phyloP scores from a whole-genome alignment of 495 filamentous ascomycete genomes.

The Neurospora sp. region DNA sequence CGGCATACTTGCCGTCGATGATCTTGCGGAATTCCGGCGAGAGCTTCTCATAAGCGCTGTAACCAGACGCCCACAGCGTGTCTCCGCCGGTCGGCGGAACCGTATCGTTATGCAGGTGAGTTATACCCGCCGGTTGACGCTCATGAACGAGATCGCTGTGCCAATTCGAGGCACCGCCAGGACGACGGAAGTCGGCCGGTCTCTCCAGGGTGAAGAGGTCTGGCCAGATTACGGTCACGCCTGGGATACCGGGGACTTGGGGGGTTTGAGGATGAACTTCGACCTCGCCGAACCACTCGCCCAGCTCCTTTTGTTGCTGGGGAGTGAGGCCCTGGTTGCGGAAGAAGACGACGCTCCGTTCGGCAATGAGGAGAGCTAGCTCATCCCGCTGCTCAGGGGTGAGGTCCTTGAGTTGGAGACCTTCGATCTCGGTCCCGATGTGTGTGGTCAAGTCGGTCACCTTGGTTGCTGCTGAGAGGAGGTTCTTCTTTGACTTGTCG shows the following conservation, averaged over 20 bases:
- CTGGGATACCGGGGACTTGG: slow-evolving; percentile 56
- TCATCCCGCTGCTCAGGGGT: slow-evolving; percentile 60
- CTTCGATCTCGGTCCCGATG: slow-evolving; percentile 65
- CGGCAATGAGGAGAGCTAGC: slow-evolving; percentile 60
- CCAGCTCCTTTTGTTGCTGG: slow-evolving; percentile 57
- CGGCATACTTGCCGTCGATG: slow-evolving; percentile 57
- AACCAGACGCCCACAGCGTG: slow-evolving; percentile 63
- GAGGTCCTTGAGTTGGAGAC: slow-evolving; percentile 58
- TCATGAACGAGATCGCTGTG: slow-evolving; percentile 65
- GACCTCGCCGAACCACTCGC: slow-evolving; percentile 55
- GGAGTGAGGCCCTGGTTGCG: slow-evolving; percentile 61
- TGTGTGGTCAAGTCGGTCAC: slow-evolving; percentile 55
- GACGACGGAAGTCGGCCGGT: slow-evolving; percentile 48
- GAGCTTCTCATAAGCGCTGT: slow-evolving; percentile 62
- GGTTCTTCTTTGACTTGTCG: slow-evolving; percentile 55
- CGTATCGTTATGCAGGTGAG: slow-evolving; percentile 59
- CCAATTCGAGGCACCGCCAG: slow-evolving; percentile 57
- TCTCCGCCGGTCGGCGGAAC: slow-evolving; percentile 57
- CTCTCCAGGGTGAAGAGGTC: slow-evolving; percentile 48
- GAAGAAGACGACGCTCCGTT: slow-evolving; percentile 69
- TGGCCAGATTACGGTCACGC: slow-evolving; percentile 60
- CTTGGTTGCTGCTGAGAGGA: slow-evolving; percentile 54
- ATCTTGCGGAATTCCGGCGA: slow-evolving; percentile 59
- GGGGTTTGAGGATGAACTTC: slow-evolving; percentile 63
- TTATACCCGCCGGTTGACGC: slow-evolving; percentile 59